Base-by-base conservation (phyloP, 1,284 basidiomycete species). In the Anthracocystis setariae region DNA sequence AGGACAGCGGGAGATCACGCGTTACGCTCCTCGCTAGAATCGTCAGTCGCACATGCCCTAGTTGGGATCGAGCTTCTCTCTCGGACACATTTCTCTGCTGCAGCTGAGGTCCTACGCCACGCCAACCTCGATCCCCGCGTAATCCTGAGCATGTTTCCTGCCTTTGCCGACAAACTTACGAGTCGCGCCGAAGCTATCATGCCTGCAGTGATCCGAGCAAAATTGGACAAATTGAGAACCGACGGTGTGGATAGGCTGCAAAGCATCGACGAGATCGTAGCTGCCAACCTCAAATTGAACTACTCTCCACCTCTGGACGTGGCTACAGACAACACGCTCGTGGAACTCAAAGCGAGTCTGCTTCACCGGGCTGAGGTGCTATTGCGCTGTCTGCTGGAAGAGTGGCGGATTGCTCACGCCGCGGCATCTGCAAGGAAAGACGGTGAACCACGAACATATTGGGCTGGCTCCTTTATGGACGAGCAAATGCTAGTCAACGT, bases 301-400 rank as follows among this genome's bases (percentile, higher is more conserved):
- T 81, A 82, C 39, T 55, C 52, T 2, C 75, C 78, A 8, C 65
- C 62, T 0, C 29, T 79, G 42, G 49, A 70, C 4, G 27, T 64
- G 8, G 24, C 49, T 3, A 27, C 43, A 15, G 69, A 77, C 35
- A 51, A 54, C 2, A 25, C 35, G 17, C 67, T 81, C 5, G 12
- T 24, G 3, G 44, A 37, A 40, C 56, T 65, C 20, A 53, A 18
- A 10, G 4, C 24, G 10, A 18, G 49, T 8, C 44, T 65, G 12
- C 5, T 48, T 17, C 27, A 21, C 7, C 46, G 76, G 17, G 64
- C 77, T 4, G 54, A 63, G 13, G 47, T 46, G 1, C 67, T 81
- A 71, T 52, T 78, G 23, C 64, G 48, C 35, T n/a, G 15, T 4
- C 38, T 62, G 8, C 20, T 72, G 29, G 42, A 57, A 40, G 50